These are phyloP conservation scores for Adansonia gregorii DNA, from an alignment of 441 rosid genomes.

Conservation along the genomic window DNA sequence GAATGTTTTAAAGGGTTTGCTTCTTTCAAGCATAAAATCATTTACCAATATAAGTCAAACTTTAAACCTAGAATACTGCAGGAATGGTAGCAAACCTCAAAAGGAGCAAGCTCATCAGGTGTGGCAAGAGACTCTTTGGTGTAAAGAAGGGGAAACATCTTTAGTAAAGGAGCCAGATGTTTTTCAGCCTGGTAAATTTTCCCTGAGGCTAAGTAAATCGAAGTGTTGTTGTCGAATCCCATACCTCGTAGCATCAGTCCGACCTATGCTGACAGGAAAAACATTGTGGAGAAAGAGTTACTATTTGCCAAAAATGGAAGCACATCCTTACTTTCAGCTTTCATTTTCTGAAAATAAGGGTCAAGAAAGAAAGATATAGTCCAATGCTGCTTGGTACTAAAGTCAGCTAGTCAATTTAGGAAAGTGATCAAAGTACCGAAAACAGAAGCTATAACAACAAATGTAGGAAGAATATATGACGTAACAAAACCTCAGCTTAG, in stretches of 20 bases:
- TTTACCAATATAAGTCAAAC: neutral
- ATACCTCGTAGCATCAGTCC: slow-evolving; percentile 95
- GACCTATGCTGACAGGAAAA: slow-evolving; percentile 75
- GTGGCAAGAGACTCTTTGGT: slow-evolving; percentile 89
- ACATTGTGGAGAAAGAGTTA: slow-evolving; percentile 24
- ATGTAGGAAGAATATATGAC: neutral
- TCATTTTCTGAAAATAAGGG: neutral
- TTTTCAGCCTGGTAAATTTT: slow-evolving; percentile 67
- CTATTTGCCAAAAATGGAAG: slow-evolving; percentile 23
- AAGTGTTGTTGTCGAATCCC: slow-evolving; percentile 87
- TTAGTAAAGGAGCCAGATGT: slow-evolving; percentile 65
- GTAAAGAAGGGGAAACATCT: slow-evolving; percentile 87
- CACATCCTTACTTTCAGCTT: neutral
- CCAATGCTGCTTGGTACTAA: neutral
- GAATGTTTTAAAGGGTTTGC: neutral
- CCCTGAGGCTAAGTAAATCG: slow-evolving; percentile 90
- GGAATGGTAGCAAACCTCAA: slow-evolving; percentile 51
- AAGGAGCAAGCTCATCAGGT: slow-evolving; percentile 80
- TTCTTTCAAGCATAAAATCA: neutral
- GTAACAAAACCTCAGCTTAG: neutral
- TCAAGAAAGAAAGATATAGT: neutral
- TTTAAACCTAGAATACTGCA: neutral
- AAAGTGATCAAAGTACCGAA: neutral
- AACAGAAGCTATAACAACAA: slow-evolving; percentile 1
- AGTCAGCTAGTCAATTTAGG: neutral